Conservation (phyloP, 352 stramenopile species). For the Globisporangium takayamanum region DNA sequence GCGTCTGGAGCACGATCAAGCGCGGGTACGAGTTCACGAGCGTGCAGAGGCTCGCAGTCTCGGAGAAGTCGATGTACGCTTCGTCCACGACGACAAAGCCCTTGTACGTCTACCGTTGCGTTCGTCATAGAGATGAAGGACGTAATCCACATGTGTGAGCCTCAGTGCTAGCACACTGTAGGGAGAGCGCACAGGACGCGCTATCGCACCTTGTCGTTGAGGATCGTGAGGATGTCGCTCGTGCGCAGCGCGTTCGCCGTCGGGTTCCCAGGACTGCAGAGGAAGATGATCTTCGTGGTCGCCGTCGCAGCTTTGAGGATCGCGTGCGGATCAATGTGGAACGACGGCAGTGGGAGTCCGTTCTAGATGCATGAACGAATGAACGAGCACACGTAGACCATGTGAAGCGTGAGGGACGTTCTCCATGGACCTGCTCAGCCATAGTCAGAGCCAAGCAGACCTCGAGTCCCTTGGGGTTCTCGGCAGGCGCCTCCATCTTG, state of each 20-base stretch:
- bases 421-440: too few relatives aligned
- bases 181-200: not conserved
- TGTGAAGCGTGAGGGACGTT: too few relatives aligned
- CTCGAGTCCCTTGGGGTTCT: constrained; percentile 67
- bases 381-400: not conserved
- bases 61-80: constrained; percentile 97
- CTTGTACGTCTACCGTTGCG: constrained; percentile 59
- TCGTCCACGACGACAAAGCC: constrained; percentile 98
- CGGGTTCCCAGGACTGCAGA: constrained; percentile 97
- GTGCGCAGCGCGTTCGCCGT: constrained; percentile 92
- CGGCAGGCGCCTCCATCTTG: constrained; percentile 46
- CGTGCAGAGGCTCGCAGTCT: constrained; percentile 62
- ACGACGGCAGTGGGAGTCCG: constrained; percentile 45
- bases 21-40: constrained; percentile 91
- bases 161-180: not conserved
- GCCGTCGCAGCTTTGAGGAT: constrained; percentile 87
- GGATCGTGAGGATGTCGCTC: constrained; percentile 86
- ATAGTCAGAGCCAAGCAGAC: constrained; percentile 6
- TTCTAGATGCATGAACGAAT: constrained; percentile 10
- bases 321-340: constrained; percentile 80
- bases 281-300: constrained; percentile 95
- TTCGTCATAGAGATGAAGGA: too few relatives aligned
- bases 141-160: not conserved
- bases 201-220: constrained; percentile 53
- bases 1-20: constrained; percentile 96